phyloP scores from a whole-genome alignment of 2,329 filamentous ascomycete species.

The Pezicula rhizophila region DNA sequence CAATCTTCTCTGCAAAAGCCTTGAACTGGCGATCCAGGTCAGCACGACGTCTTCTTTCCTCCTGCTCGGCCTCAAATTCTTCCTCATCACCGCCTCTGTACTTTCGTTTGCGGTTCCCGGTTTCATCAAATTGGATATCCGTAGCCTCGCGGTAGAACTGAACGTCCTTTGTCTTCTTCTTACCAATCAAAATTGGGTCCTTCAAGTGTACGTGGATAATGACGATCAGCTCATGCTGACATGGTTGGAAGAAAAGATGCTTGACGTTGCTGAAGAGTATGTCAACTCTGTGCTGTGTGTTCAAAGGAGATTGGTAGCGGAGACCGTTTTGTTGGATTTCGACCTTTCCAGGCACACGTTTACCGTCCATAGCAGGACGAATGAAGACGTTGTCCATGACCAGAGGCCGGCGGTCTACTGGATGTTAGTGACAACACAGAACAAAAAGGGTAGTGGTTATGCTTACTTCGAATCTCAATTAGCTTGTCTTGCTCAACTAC shows the following conservation, averaged over 20 bases:
- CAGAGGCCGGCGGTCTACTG: conserved; percentile 78
- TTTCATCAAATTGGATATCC: conserved; percentile 98
- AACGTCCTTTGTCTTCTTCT: conserved; percentile 97
- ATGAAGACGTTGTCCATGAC: conserved; percentile 94
- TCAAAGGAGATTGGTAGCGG: conserved; percentile 78
- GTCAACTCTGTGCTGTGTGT: conserved; percentile 79
- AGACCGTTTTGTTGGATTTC: conserved; percentile 99
- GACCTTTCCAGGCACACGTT: conserved; percentile 90
- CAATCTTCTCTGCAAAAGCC: conserved; percentile 93
- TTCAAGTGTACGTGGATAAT: conserved; percentile 97
- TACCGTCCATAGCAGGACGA: conserved; percentile 90
- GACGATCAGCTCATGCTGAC: conserved; percentile 91
- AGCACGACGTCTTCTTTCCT: conserved; percentile 85
- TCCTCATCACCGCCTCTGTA: conserved; percentile 97
- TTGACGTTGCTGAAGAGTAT: conserved; percentile 97
- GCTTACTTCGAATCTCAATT: conserved; percentile 82
- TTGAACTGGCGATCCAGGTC: conserved; percentile 95
- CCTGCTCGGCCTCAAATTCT: conserved; percentile 97
- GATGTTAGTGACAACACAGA: conserved; percentile 32
- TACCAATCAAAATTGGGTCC: conserved; percentile 95
- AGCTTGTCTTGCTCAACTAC: conserved; percentile 98
- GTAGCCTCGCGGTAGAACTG: conserved; percentile 98
- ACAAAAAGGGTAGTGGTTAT: not conserved
- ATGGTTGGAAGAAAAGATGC: conserved; percentile 98
- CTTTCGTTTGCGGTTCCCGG: conserved; percentile 94